phyloP scores from a whole-genome alignment of 345 rosid genomes.

The Boechera stricta region DNA sequence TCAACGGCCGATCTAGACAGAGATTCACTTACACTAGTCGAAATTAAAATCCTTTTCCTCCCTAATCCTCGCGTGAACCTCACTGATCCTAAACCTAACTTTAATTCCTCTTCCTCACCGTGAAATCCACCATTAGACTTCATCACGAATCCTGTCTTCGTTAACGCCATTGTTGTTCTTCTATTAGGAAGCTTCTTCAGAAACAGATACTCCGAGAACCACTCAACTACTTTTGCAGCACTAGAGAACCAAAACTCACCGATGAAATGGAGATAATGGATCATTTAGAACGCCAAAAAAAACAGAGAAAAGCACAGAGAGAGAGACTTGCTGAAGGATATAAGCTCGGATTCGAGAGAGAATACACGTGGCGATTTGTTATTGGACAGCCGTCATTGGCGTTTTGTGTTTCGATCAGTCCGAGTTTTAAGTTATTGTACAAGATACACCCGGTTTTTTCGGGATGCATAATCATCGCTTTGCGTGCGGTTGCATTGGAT shows the following conservation, averaged over 20 bases:
- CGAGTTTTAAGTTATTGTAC: neutral
- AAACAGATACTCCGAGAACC: slow-evolving; percentile 15
- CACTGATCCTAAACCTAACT: slow-evolving; percentile 57
- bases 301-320: neutral
- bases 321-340: neutral
- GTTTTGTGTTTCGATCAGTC: slow-evolving; percentile 9
- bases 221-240: neutral
- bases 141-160: slow-evolving; percentile 45
- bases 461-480: neutral
- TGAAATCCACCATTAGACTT: slow-evolving; percentile 29
- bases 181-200: neutral
- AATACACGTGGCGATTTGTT: neutral
- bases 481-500: neutral
- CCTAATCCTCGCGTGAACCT: slow-evolving; percentile 61
- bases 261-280: slow-evolving; percentile 41
- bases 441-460: slow-evolving; percentile 6
- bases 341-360: neutral
- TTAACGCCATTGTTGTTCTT: slow-evolving; percentile 51
- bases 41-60: slow-evolving; percentile 70
- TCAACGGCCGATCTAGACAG: slow-evolving; percentile 33
- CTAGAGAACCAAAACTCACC: slow-evolving; percentile 37
- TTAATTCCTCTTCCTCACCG: slow-evolving; percentile 39
- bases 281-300: slow-evolving; percentile 1
- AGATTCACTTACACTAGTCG: slow-evolving; percentile 34
- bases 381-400: slow-evolving; percentile 34